Evolutionary conservation across 345 rosid species (phyloP), one percentile per base, ranked within the genome.

Genomic region (Turnera subulata): DNA sequence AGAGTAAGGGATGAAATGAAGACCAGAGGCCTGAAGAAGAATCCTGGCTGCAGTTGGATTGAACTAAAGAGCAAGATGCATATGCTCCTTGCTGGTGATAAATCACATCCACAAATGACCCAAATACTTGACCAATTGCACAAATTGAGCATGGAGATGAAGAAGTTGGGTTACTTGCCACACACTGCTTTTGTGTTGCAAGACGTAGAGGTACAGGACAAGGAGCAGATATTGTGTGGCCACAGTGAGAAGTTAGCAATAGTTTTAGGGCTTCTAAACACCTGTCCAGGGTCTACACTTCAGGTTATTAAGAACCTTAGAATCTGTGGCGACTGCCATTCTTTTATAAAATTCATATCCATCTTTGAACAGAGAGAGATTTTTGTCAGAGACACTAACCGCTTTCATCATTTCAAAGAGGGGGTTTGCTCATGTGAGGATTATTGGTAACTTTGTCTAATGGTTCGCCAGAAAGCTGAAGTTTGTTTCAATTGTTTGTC

Each of bases 1-100:
- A 32, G 11, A 64, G 77, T 20, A n/a, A 73, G 91, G 63, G 79
- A 84, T 64, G 69, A 54, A 68, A 79, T 84, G 91, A 83, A 66
- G 60, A 75, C 59, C 20, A 63, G 66, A 6, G 80, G 91, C 21
- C 46, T 84, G 68, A 73, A 53, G 50, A 87, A 82, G 73, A 80
- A 79, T 65, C 95, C 84, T 0, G 91, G 91, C 26, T 84, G 85
- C 61, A 87, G 95, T 55, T 87, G 91, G 95, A 87, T 84, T 58
- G 95, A 82, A 65, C 51, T 77, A 19, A 87, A 77, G 50, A 80
- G 78, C 15, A 79, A 51, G 76, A 81, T 82, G 38, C 82, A 74
- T 65, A 78, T 80, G 65, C 81, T 87, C 61, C 75, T 78, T 17
- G 80, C 89, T 49, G 85, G 87, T 16, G 84, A 80, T 48, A 72